Base-by-base conservation (phyloP, 2,329 filamentous ascomycete genomes). In the Tetracladium maxilliforme region DNA sequence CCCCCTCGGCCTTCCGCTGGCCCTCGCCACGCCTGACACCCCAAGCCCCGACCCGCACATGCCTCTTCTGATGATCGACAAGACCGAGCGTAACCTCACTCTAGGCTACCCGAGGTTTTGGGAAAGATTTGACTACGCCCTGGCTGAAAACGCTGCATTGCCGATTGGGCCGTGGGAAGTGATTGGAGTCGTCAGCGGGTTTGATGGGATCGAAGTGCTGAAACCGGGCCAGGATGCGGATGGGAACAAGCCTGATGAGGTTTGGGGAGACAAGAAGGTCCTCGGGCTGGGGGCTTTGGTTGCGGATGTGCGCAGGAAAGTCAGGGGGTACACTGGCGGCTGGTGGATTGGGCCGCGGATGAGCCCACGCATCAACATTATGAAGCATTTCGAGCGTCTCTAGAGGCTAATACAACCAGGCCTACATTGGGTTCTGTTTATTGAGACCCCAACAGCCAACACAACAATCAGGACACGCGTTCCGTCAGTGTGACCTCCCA, bases 281-380 rank as follows among this genome's bases (percentile, higher is more conserved):
- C 14, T 31, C n/a, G 32, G 40, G 31, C 12, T 33, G 15, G 39
- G 35, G 21, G 24, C 34, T n/a, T 35, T 39, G 27, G 28, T 33
- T 14, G 26, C 35, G 26, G 31, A 43, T 33, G 38, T 43, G 33
- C 35, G 34, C 10, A 30, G 31, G 9, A 39, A 39, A 31, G 54
- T 66, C 6, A 58, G 61, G 30, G 33, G 31, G 14, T 30, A 49
- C 5, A 71, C 66, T 1, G 59, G 68, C 3, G 71, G 72, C 0
- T 74, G 68, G 64, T 78, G 71, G 70, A 35, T 68, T 35, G 72
- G 71, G 1, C 70, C 70, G 14, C 55, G 58, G 34, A 71, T 75
- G 65, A 54, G 55, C 33, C 65, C 67, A 6, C 50, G 54, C 25
- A 57, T 73, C 21, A 47, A 57, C 34, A 54, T 73, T 11, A 39